These are phyloP conservation scores for Erythrophleum ivorense DNA, from an alignment of 331 rosid species.

Conservation along the genomic window DNA sequence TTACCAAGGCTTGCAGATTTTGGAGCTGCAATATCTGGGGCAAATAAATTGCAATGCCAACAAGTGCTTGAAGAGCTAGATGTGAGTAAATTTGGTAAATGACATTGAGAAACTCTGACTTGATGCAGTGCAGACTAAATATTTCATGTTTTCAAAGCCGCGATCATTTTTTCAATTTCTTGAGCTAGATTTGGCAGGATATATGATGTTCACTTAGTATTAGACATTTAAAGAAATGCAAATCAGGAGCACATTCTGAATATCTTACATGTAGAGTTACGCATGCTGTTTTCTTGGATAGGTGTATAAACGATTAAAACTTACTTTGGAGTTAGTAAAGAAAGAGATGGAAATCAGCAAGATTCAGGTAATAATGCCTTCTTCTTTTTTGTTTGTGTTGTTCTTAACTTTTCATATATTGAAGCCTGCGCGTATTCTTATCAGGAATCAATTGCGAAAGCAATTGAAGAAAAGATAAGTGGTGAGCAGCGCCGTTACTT, in stretches of 20 bases:
- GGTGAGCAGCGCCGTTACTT: constrained; percentile 98
- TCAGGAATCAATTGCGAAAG: constrained; percentile 98
- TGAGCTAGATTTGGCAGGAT: constrained; percentile 4
- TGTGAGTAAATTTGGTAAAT: constrained; percentile 59
- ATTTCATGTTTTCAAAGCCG: constrained; percentile 1
- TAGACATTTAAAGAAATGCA: constrained; percentile 32
- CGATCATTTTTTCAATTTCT: constrained; percentile 28
- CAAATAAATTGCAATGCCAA: constrained; percentile 94
- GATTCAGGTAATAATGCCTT: constrained; percentile 74
- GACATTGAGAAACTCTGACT: constrained; percentile 18
- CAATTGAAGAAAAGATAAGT: constrained; percentile 98
- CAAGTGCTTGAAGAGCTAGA: constrained; percentile 98
- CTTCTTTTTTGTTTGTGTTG: constrained; percentile 7
- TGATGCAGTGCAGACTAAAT: constrained; percentile 20
- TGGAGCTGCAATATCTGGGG: constrained; percentile 99
- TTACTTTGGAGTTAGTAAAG: constrained; percentile 91
- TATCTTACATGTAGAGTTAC: constrained; percentile 32
- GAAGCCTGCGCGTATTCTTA: constrained; percentile 31
- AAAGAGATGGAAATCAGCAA: constrained; percentile 99
- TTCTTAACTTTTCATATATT: constrained; percentile 27
- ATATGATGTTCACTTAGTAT: not conserved
- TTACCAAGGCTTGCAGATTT: constrained; percentile 97
- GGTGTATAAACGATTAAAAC: constrained; percentile 91
- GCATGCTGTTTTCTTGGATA: constrained; percentile 44
- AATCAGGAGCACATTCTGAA: not conserved